Evolutionary conservation across 345 rosid genomes (phyloP).

Genomic region (Syzygium aqueum): DNA sequence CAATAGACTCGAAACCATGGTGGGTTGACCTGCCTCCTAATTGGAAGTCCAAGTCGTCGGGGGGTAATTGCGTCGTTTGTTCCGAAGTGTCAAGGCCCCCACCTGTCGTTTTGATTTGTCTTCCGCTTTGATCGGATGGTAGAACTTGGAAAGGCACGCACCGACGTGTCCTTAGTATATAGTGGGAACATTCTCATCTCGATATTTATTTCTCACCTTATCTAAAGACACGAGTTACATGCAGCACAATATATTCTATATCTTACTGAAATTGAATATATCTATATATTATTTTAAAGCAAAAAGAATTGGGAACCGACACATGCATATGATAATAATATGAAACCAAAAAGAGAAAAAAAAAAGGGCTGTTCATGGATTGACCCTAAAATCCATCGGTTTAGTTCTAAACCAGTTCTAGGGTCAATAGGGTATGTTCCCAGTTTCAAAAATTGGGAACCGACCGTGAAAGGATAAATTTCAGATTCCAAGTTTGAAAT

Average conservation of each 20-base stretch:
- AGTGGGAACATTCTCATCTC: background rate
- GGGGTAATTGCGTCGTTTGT: background rate
- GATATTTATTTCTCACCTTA: background rate
- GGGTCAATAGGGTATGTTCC: background rate
- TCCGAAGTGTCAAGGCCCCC: background rate
- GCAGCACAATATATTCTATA: too few species aligned
- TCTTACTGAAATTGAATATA: too few species aligned
- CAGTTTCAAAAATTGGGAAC: background rate
- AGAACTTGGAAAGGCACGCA: background rate
- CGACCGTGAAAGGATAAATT: background rate
- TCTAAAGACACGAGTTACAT: background rate
- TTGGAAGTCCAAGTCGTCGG: background rate
- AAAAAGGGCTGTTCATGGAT: background rate
- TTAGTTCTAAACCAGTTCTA: background rate
- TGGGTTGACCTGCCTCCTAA: background rate
- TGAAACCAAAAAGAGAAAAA: background rate
- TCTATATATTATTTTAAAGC: background rate
- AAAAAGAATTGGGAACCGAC: background rate
- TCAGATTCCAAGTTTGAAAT: background rate
- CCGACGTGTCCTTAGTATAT: background rate
- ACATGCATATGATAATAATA: background rate
- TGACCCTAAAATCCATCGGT: background rate
- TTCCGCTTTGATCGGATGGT: background rate
- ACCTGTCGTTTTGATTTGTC: background rate
- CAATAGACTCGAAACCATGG: background rate